Evolutionary conservation across 2,329 filamentous ascomycete genomes (phyloP).

Genomic region (Penicillium sp.): DNA sequence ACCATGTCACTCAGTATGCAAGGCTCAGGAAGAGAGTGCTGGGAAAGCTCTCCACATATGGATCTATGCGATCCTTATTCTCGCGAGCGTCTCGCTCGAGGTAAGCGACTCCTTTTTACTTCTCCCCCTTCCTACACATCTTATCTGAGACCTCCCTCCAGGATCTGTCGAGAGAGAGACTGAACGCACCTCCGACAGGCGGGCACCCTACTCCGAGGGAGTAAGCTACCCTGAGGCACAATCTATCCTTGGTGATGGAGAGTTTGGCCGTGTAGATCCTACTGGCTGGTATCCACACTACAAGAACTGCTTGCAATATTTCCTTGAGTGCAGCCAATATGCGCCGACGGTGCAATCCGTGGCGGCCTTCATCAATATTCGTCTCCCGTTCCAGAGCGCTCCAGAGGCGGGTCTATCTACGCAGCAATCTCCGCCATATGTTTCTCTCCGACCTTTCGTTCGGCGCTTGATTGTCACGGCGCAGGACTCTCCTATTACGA

Average conservation of each 20-base stretch:
- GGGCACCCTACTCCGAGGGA: conserved; percentile 12
- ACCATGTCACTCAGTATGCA: conserved; percentile 32
- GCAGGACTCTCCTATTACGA: conserved; percentile 77
- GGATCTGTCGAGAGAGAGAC: conserved; percentile 29
- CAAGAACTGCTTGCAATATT: conserved; percentile 81
- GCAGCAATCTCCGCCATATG: conserved; percentile 28
- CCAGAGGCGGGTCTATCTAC: conserved; percentile 37
- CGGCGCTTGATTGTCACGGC: conserved; percentile 91
- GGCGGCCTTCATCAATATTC: conserved; percentile 88
- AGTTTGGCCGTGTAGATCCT: conserved; percentile 57
- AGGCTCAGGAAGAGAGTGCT: conserved; percentile 31
- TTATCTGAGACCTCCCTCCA: conserved; percentile 50
- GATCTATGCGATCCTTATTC: conserved; percentile 29
- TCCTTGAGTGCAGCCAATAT: conserved; percentile 85
- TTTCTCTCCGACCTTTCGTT: conserved; percentile 82
- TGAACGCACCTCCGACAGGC: conserved; percentile 30
- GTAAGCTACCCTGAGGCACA: conserved; percentile 14
- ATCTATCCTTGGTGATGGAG: conserved; percentile 17
- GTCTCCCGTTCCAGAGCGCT: conserved; percentile 75
- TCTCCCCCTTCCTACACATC: conserved; percentile 52
- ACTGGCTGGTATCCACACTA: conserved; percentile 91
- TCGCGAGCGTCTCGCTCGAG: conserved; percentile 24
- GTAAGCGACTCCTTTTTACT: conserved; percentile 29
- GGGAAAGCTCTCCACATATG: conserved; percentile 31
- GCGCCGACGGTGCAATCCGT: conserved; percentile 77